Percentiles rank a stretch among this genome's conserved stretches.
Conservation (phyloP, 306 rosid genomes). For the Urtica urens region DNA sequence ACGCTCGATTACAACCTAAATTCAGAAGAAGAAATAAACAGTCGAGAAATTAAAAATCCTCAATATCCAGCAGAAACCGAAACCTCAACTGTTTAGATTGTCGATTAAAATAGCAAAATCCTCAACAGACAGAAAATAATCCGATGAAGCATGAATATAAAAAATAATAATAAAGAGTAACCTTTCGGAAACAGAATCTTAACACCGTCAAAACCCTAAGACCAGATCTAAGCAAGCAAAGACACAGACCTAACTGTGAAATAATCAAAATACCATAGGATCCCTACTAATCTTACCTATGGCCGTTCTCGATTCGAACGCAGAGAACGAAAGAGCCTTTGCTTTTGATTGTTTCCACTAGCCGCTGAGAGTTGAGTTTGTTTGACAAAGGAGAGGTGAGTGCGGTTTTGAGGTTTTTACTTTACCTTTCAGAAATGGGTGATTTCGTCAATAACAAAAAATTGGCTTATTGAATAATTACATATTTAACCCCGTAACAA, state of each 20-base stretch:
- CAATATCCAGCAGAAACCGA: not conserved
- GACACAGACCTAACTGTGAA: not conserved
- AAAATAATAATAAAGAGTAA: not conserved
- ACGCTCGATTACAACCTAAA: too few relatives aligned
- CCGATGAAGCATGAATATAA: too few relatives aligned
- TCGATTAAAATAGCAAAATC: too few relatives aligned
- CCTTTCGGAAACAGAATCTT: not conserved
- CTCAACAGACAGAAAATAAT: too few relatives aligned
- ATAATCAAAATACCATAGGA: too few relatives aligned
- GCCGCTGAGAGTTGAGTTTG: not conserved
- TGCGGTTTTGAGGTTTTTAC: too few relatives aligned
- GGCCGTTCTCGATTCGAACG: conserved; percentile 12
- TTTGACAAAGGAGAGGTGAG: too few relatives aligned
- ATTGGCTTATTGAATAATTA: too few relatives aligned
- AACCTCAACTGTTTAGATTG: not conserved
- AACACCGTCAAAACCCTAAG: not conserved
- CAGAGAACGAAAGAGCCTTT: conserved; percentile 10
- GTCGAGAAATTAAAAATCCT: not conserved
- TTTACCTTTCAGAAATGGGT: too few relatives aligned
- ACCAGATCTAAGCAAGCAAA: conserved; percentile 27
- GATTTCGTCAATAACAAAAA: too few relatives aligned
- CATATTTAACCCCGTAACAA: too few relatives aligned
- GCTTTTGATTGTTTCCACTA: not conserved
- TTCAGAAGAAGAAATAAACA: not conserved
- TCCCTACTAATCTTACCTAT: conserved; percentile 13